Base-by-base conservation (phyloP, 1,284 basidiomycete genomes). In the Puccinia novopanici region DNA sequence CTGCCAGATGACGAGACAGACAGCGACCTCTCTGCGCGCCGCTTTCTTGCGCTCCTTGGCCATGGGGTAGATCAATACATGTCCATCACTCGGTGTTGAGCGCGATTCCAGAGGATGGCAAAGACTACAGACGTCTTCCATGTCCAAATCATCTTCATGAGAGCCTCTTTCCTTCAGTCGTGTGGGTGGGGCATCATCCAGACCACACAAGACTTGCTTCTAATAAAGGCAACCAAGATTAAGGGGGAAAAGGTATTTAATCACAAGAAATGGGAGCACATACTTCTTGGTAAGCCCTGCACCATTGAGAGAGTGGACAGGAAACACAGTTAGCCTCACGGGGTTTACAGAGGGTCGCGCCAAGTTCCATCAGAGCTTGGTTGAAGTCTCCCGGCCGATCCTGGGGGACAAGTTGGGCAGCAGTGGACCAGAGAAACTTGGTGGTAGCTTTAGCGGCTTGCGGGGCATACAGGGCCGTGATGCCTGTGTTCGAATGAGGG, bases 261-360 rank as follows among this genome's bases (percentile, higher is more conserved):
- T 52, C n/a, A 45, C 8, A 45, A 45, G n/a, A 34, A 34, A 54
- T 3, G 15, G 2, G 48, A 13, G 5, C 8, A 72, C 70, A 12
- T 6, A 87, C 87, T 84, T 88, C 88, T 0, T 83, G 82, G 57
- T 91, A 91, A 0, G 91, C 94, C 40, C 87, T 86, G 84, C 95
- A 98, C 86, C 89, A 89, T 22, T 86, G 81, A 70, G 86, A 88
- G 45, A 97, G 82, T 10, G 94, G 93, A 86, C 95, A 98, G 19
- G 86, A 84, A 12, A 83, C 85, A 83, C 95, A 98, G 10, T 87
- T 86, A 5, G 95, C 94, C 75, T 91, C 89, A 80, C 90, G 90
- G 42, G 93, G 91, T 85, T 91, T 93, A 87, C 95, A 98, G 2
- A 97, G 89, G 1, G 93, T 95, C 84, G 92, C 92, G 59, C 94